Conservation (phyloP, 768 basidiomycete genomes). For the Piloderma croceum region DNA sequence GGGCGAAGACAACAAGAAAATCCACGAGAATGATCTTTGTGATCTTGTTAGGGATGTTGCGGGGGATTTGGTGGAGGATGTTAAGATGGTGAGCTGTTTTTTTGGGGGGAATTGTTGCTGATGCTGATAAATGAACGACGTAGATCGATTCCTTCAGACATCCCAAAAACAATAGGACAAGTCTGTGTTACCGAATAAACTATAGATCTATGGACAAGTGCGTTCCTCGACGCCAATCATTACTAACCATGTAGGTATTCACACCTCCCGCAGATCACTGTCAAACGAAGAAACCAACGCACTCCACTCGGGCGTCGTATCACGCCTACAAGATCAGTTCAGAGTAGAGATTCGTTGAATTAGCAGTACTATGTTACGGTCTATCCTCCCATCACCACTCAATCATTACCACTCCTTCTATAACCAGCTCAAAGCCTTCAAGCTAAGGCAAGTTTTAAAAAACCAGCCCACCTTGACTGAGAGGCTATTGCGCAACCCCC, state of each 20-base stretch:
- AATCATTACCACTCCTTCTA: background rate
- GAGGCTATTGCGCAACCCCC: conserved; percentile 83
- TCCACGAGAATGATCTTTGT: conserved; percentile 97
- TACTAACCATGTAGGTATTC: background rate
- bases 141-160: conserved; percentile 91
- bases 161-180: conserved; percentile 76
- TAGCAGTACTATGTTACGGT: conserved; percentile 32
- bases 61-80: conserved; percentile 89
- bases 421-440: background rate
- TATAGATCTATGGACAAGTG: conserved; percentile 97
- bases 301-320: conserved; percentile 61
- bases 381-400: conserved; percentile 18
- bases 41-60: conserved; percentile 90
- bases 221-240: conserved; percentile 9
- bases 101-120: too few relatives aligned
- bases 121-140: too few relatives aligned
- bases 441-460: conserved; percentile 1
- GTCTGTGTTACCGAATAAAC: conserved; percentile 85
- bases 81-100: conserved; percentile 58
- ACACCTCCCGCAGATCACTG: conserved; percentile 52
- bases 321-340: conserved; percentile 53
- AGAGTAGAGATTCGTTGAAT: conserved; percentile 85
- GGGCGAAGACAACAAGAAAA: conserved; percentile 27
- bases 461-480: too few relatives aligned
- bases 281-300: conserved; percentile 85